These are phyloP conservation scores for Globisporangium lucens DNA, from an alignment of 352 stramenopile species.

Conservation along the genomic window DNA sequence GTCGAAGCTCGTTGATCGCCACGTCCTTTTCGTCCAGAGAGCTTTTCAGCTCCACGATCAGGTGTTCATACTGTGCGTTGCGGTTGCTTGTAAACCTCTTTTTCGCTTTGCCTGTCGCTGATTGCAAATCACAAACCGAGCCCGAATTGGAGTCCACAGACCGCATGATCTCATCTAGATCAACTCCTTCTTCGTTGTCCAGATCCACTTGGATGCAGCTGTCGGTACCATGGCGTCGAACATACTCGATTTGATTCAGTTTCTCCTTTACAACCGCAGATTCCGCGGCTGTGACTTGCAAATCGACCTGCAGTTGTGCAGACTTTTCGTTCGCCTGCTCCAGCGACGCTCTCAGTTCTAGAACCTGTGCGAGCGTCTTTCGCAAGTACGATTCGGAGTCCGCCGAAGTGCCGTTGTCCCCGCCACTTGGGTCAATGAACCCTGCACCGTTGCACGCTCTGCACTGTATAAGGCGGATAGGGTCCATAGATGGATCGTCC, in stretches of 20 bases:
- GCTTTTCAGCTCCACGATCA: constrained; percentile 67
- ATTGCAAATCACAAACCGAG: not conserved
- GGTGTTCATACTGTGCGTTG: constrained; percentile 53
- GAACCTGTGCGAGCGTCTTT: constrained; percentile 57
- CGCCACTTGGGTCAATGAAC: constrained; percentile 34
- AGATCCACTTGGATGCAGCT: constrained; percentile 43
- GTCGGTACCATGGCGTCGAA: constrained; percentile 29
- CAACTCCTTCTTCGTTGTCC: constrained; percentile 48
- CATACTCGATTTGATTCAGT: constrained; percentile 35
- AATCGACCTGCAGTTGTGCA: constrained; percentile 32
- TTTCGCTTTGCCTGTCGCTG: not conserved
- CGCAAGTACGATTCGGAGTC: constrained; percentile 55
- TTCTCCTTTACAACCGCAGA: constrained; percentile 29
- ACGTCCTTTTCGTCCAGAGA: constrained; percentile 43
- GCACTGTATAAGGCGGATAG: constrained; percentile 46
- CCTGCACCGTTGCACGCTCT: constrained; percentile 48
- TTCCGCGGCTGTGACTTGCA: constrained; percentile 32
- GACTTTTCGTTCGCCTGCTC: constrained; percentile 33
- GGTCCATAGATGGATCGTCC: constrained; percentile 10
- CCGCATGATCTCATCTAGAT: constrained; percentile 47
- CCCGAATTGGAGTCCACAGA: constrained; percentile 4
- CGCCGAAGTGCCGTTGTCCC: not conserved
- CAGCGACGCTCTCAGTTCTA: constrained; percentile 46
- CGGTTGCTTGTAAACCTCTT: constrained; percentile 19
- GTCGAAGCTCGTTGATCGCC: constrained; percentile 32